Percentiles rank a stretch among this genome's conserved stretches.
Evolutionary conservation across 2,329 filamentous ascomycete genomes (phyloP).

Genomic region (Aaosphaeria arxii): DNA sequence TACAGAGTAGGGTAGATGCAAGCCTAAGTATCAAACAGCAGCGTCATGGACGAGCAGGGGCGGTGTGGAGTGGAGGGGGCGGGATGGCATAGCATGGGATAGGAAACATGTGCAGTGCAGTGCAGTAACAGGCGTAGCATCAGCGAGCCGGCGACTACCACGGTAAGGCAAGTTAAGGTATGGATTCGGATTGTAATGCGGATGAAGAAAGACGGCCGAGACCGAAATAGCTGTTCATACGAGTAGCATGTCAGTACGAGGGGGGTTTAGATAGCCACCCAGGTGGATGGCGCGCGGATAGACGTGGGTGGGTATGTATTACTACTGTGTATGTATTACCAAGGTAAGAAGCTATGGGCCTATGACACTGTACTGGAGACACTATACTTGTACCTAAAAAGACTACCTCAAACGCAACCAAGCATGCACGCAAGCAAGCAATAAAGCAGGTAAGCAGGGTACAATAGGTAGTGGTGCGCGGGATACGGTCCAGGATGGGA

Average conservation of each 20-base stretch:
- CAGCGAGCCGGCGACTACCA: no score
- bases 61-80: slow-evolving; percentile 11
- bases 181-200: not conserved
- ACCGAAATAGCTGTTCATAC: slow-evolving; percentile 13
- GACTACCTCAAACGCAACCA: slow-evolving; percentile 5
- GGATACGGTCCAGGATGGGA: slow-evolving; percentile 2
- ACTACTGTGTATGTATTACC: no score
- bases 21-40: slow-evolving; percentile 27
- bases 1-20: slow-evolving; percentile 15
- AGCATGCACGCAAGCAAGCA: slow-evolving; percentile 2
- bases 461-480: not conserved
- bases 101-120: not conserved
- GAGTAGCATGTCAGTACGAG: not conserved
- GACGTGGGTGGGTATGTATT: no score
- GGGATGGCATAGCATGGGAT: not conserved
- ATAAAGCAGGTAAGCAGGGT: slow-evolving; percentile 10
- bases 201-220: slow-evolving; percentile 8
- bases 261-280: slow-evolving; percentile 1
- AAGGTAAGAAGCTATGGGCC: no score
- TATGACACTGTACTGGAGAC: no score
- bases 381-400: not conserved
- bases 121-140: not conserved
- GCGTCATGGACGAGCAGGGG: slow-evolving; percentile 13
- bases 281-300: no score
- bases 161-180: no score